Evolutionary conservation across 139 green algal genomes (phyloP), one percentile per base, ranked within the genome.

Genomic region (Monoraphidium neglectum): DNA sequence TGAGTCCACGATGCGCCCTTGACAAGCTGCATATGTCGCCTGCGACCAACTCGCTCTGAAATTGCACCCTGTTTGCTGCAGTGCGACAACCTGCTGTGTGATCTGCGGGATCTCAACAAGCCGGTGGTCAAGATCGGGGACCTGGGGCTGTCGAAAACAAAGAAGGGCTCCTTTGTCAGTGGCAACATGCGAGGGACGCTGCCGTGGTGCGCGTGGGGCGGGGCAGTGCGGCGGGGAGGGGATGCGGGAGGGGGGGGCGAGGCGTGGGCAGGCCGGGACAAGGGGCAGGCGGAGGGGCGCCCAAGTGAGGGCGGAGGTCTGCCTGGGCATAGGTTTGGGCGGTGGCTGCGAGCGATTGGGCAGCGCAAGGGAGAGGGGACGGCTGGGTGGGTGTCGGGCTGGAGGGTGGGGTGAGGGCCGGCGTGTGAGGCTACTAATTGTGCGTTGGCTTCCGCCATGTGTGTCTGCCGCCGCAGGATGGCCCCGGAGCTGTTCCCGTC

Each of bases 61-160:
- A n/a, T n/a, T n/a, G n/a, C n/a, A n/a, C n/a, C n/a, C n/a, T n/a
- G n/a, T n/a, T n/a, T n/a, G n/a, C n/a, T n/a, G n/a, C n/a, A n/a
- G 76, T 83, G 77, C 68, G 89, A 91, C 71, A 93, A 93, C 77
- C 72, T 93, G 72, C 81, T 93, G 77, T 91, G 85, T 38, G 89
- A 93, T 68, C 82, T 93, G 79, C 59, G 84, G 4, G 85, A 92
- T 69, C 84, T 86, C 2, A 59, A 65, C 64, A 74, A 77, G 23
- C 87, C 89, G 2, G 76, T 90, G 2, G 86, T 93, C 43, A 93
- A 95, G 74, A 91, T 95, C 35, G 90, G 85, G 0, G 91, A 95
- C 84, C 63, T 95, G 77, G 91, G 91, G 28, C 81, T 95, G 47
- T 88, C 73, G 64, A 90, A 93, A 79, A 72, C 80, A 40, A 95